phyloP scores from a whole-genome alignment of 345 rosid species.

The Syzygium oleosum region DNA sequence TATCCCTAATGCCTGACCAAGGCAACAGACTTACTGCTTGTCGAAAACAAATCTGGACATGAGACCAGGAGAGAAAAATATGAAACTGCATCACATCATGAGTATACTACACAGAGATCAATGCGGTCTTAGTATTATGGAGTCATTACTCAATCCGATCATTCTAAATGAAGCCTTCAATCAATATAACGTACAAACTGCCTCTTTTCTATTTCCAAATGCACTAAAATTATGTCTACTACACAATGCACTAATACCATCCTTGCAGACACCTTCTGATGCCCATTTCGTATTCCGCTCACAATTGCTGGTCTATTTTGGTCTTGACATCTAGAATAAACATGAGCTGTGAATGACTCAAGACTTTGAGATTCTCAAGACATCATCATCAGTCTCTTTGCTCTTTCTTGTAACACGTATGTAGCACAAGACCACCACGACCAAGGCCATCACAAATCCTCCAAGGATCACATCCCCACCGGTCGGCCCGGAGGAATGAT shows the following conservation, averaged over 20 bases:
- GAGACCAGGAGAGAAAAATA: not conserved
- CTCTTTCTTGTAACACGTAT: conserved; percentile 18
- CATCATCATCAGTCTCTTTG: not conserved
- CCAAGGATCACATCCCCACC: conserved; percentile 32
- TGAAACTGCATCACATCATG: not conserved
- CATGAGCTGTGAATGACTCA: not conserved
- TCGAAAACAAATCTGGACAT: not conserved
- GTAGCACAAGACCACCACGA: conserved; percentile 23
- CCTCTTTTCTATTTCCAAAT: not conserved
- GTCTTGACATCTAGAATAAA: not conserved
- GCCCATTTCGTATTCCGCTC: not conserved
- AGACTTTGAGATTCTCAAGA: not conserved
- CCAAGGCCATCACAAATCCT: conserved; percentile 16
- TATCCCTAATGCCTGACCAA: not conserved
- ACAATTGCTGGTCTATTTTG: not conserved
- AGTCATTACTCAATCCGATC: not conserved
- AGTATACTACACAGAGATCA: not conserved
- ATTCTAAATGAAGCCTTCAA: not conserved
- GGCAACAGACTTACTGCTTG: not conserved
- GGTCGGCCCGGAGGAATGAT: not conserved
- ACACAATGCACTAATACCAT: not conserved
- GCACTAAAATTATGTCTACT: not conserved
- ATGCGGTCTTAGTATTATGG: not conserved
- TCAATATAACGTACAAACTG: not conserved
- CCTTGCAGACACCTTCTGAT: not conserved